Conservation (phyloP, 1,284 basidiomycete genomes). For the Phlebopus sp. region DNA sequence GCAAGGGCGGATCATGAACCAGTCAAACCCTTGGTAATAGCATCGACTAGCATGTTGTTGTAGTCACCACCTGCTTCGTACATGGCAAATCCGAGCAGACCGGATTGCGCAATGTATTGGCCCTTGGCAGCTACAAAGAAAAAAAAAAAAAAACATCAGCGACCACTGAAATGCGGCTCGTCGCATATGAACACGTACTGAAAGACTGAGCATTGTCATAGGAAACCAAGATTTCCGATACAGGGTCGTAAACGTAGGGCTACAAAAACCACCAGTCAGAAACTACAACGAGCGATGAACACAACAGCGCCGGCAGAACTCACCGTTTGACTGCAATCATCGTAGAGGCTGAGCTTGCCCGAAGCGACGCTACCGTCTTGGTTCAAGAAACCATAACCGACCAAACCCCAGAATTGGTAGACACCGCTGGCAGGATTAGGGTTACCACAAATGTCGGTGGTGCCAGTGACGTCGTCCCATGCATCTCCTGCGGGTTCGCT, state of each 20-base stretch:
- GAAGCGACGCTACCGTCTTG: constrained; percentile 46
- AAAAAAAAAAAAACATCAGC: neutral
- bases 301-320: constrained; percentile 26
- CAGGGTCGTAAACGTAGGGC: constrained; percentile 63
- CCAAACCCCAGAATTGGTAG: constrained; percentile 60
- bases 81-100: constrained; percentile 61
- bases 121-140: constrained; percentile 48
- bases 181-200: constrained; percentile 19
- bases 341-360: constrained; percentile 52
- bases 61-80: constrained; percentile 65
- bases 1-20: constrained; percentile 12
- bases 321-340: constrained; percentile 68
- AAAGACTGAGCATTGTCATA: constrained; percentile 62
- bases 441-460: constrained; percentile 55
- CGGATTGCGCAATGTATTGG: constrained; percentile 47
- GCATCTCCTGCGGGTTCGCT: constrained; percentile 50
- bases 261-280: constrained; percentile 25
- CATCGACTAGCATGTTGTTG: constrained; percentile 51
- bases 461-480: constrained; percentile 47
- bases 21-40: constrained; percentile 40
- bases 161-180: neutral
- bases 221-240: constrained; percentile 52
- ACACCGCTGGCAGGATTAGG: constrained; percentile 38
- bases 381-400: constrained; percentile 52
- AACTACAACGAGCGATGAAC: neutral